Percentiles rank a stretch among this genome's conserved stretches.
Evolutionary conservation across 164 flowering plant genomes (phyloP).

Genomic region (Dillenia turbinata): DNA sequence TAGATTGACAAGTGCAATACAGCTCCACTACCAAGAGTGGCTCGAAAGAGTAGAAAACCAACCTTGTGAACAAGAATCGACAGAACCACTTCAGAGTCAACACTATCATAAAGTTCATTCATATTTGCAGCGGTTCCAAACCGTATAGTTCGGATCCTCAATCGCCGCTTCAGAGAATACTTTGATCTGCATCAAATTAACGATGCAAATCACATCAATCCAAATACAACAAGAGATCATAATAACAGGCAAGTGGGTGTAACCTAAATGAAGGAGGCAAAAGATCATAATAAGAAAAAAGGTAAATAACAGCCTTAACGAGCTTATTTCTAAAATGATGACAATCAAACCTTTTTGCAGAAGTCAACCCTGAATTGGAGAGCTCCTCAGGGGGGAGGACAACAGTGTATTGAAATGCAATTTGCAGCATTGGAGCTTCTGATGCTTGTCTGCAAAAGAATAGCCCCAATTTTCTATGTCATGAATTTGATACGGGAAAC

Average conservation of each 20-base stretch:
- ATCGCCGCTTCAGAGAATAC: conserved; percentile 64
- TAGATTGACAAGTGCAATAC: too few relatives aligned
- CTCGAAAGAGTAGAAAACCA: conserved; percentile 1
- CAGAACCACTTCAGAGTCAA: conserved; percentile 88
- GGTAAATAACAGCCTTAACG: too few relatives aligned
- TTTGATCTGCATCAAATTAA: conserved; percentile 39
- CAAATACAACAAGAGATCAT: neutral
- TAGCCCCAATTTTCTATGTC: conserved; percentile 1
- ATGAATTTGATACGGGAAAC: too few relatives aligned
- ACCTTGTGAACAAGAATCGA: conserved; percentile 98
- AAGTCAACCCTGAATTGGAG: conserved; percentile 31
- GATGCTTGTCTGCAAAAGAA: conserved; percentile 53
- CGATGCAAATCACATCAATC: conserved; percentile 8
- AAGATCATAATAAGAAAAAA: neutral
- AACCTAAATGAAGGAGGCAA: neutral
- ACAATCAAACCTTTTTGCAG: conserved; percentile 62
- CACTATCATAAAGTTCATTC: conserved; percentile 82
- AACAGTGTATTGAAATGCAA: conserved; percentile 91
- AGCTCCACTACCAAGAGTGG: too few relatives aligned
- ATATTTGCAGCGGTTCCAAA: conserved; percentile 62
- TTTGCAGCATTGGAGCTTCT: conserved; percentile 79
- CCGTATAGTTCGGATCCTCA: conserved; percentile 85
- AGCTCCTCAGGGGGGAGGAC: conserved; percentile 78
- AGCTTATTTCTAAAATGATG: too few relatives aligned
- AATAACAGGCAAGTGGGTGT: neutral